phyloP scores from a whole-genome alignment of 108 stramenopile genomes.

The Skeletonema grethae region DNA sequence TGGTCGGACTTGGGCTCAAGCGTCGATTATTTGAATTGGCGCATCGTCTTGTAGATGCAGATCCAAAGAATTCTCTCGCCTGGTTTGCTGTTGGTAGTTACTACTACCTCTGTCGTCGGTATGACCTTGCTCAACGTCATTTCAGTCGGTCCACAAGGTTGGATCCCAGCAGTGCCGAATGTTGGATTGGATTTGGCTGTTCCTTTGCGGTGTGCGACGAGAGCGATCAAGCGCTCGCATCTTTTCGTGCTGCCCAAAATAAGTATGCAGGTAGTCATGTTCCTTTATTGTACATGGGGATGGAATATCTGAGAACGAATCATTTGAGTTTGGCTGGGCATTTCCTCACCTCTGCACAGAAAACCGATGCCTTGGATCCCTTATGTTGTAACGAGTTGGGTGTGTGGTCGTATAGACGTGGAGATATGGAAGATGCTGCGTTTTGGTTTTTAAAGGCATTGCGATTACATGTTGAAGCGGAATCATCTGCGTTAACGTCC shows the following conservation, averaged over 20 bases:
- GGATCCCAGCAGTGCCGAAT: constrained; percentile 83
- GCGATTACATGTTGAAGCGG: constrained; percentile 28
- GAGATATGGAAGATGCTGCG: constrained; percentile 66
- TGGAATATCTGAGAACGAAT: constrained; percentile 97
- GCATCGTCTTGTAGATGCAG: constrained; percentile 91
- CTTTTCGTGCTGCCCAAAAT: constrained; percentile 92
- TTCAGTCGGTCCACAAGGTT: constrained; percentile 90
- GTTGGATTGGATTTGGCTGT: constrained; percentile 95
- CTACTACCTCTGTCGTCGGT: constrained; percentile 84
- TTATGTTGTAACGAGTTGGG: constrained; percentile 93
- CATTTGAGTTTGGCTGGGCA: constrained; percentile 89
- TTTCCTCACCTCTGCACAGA: constrained; percentile 76
- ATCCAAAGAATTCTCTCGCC: constrained; percentile 77
- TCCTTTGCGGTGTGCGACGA: constrained; percentile 95
- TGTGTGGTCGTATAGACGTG: constrained; percentile 70
- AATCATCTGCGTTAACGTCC: constrained; percentile 27
- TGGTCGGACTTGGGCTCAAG: constrained; percentile 81
- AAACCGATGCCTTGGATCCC: constrained; percentile 71
- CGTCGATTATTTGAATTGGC: constrained; percentile 89
- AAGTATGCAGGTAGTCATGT: constrained; percentile 82
- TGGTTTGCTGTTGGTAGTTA: constrained; percentile 97
- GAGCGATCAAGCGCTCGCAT: constrained; percentile 94
- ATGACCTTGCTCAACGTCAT: constrained; percentile 92
- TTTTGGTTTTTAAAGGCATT: constrained; percentile 80
- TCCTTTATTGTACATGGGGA: constrained; percentile 92